Base-by-base conservation (phyloP, 306 rosid species). In the Nissolia schottii region DNA sequence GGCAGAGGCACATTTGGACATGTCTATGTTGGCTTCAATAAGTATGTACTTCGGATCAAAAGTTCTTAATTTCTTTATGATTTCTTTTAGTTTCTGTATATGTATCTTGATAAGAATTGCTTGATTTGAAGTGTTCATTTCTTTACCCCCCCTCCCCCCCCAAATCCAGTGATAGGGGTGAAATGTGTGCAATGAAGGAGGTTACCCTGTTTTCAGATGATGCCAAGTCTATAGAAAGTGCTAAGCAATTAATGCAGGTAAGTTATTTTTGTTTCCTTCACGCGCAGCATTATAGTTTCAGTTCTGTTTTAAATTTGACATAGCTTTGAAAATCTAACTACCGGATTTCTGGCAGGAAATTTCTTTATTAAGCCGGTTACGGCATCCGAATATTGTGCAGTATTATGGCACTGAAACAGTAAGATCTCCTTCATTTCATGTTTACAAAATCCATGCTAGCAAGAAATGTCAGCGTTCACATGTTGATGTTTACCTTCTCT, bases 101-200 rank as follows among this genome's bases (percentile, higher is more conserved):
- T 23, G 71, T 23, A 38, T 40, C 53, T 51, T 66, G 38, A 27
- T 57, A 15, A 46, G 16, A 79, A 40, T 63, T 34, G 12, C 12
- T 77, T 75, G 48, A 63, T 73, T 75, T 62, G 60, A 28, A 64
- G 49, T 61, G 69, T 45, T 73, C 34, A 51, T 74, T 65, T 67
- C 77, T 81, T 76, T 20, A n/a, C n/a, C n/a, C n/a, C n/a, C n/a
- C n/a, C n/a, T n/a, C n/a, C n/a, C n/a, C n/a, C n/a, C n/a, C n/a
- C n/a, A n/a, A n/a, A n/a, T n/a, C n/a, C 67, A 95, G 99, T 68
- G 97, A 91, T 78, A 91, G 86, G 54, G 99, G 99, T 46, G 99
- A 95, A 80, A 89, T 95, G 96, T 95, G 99, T 79, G 99, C 99
- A 82, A 87, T 95, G 96, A 95, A 95, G 88, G 99, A 95, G 85